Conservation (phyloP, 75 land plant genomes). For the Larix kaempferi region DNA sequence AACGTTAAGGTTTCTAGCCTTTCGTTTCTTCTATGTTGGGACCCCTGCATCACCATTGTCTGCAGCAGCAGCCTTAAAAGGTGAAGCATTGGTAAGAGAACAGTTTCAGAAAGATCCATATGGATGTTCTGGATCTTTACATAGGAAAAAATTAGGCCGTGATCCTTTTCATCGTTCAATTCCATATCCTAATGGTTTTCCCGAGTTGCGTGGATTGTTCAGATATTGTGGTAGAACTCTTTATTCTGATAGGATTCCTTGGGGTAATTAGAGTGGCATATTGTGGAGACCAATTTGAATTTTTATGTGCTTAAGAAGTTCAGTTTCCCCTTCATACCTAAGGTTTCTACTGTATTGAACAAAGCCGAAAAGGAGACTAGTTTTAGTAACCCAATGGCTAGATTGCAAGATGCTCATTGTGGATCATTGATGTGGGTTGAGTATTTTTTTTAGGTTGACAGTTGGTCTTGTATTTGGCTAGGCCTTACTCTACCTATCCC, state of each 20-base stretch:
- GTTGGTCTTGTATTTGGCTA: no score
- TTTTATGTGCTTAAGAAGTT: no score
- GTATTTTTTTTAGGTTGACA: no score
- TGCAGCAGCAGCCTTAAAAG: conserved; percentile 62
- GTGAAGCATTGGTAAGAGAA: conserved; percentile 70
- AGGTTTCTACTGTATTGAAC: no score
- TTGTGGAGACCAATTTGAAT: no score
- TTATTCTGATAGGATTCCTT: conserved; percentile 68
- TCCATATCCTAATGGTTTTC: conserved; percentile 93
- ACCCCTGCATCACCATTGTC: conserved; percentile 71
- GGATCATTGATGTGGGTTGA: no score
- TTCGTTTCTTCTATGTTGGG: conserved; percentile 71
- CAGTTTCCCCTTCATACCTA: no score
- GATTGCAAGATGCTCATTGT: no score
- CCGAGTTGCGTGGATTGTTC: conserved; percentile 79
- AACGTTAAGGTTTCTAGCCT: conserved; percentile 78
- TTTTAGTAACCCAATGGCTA: no score
- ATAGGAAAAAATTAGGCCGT: conserved; percentile 57
- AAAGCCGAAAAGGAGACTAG: no score
- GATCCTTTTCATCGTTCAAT: conserved; percentile 82
- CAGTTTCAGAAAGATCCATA: conserved; percentile 88
- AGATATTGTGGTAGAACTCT: conserved; percentile 70
- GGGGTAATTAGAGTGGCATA: conserved; percentile 25
- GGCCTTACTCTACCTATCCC: no score
- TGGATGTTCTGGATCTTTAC: conserved; percentile 76